Base-by-base conservation (phyloP, 208 protist species). In the Leishmania arabica region DNA sequence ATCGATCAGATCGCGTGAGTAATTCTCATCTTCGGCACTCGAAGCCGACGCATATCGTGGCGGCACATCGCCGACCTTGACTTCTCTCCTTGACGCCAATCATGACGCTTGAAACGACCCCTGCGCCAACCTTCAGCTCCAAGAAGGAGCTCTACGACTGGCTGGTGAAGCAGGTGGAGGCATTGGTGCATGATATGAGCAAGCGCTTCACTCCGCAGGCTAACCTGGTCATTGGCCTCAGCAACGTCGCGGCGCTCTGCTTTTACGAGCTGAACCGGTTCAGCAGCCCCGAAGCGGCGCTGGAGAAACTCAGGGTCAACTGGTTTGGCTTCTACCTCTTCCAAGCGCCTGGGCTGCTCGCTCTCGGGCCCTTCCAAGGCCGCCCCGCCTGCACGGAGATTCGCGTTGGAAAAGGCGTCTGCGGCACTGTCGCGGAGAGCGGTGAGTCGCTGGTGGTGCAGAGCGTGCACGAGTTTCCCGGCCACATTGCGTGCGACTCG, bases 291-390 rank as follows among this genome's bases (percentile, higher is more conserved):
- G 72, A 56, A 13, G 93, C 93, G 1, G 78, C 80, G 69, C 86
- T 96, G 69, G 86, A 92, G 73, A n/a, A 85, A 3, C 74, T 89
- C 65, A 89, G 84, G 45, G 85, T 97, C 34, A 98, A 98, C 83
- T 98, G 96, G 97, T 92, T 97, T 69, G 97, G 97, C 70, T 99
- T 99, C 84, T 99, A 99, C 76, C 88, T 98, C 24, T 74, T 97
- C 34, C 85, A 96, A 73, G 89, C 81, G 1, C 86, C 87, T 3
- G 86, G 89, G 17, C 66, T 93, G 47, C 92, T 99, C 11, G 93
- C 89, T n/a, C 87, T 99, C 4, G 98, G 98, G 0, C 98, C 98
- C 13, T 99, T 99, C 85, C 96, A 99, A 78, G 98, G 97, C 42
- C 93, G 95, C 1, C 89, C 96, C 2, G 97, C 97, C 9, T 99